A percentile compares a stretch with the other conserved stretches of the same genome.
Evolutionary conservation across 306 rosid species (phyloP).

Genomic region (Rosa persica): DNA sequence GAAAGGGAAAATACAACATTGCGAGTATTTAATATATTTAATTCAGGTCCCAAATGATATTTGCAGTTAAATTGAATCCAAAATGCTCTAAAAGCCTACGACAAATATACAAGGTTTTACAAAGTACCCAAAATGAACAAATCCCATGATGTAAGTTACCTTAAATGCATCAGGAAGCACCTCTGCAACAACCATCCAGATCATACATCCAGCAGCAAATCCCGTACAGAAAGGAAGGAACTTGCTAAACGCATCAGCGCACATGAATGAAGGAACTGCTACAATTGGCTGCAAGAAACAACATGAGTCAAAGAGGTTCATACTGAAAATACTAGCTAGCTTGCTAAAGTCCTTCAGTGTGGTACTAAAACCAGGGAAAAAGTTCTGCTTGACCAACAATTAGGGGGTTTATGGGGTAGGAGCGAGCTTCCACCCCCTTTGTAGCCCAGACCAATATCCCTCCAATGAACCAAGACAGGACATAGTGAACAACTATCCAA

Average conservation of each 20-base stretch:
- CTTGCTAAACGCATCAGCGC: slow-evolving; percentile 96
- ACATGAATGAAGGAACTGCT: slow-evolving; percentile 96
- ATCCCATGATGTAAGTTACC: slow-evolving; percentile 45
- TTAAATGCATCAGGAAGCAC: slow-evolving; percentile 99
- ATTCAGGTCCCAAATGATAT: not conserved
- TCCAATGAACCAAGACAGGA: not conserved
- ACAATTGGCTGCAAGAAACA: slow-evolving; percentile 83
- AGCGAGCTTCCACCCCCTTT: not conserved
- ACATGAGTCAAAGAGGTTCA: slow-evolving; percentile 15
- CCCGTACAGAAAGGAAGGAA: slow-evolving; percentile 97
- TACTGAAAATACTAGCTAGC: not conserved
- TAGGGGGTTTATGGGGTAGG: not conserved
- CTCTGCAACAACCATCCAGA: slow-evolving; percentile 99
- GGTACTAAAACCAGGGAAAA: not conserved
- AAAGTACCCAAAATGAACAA: slow-evolving; percentile 7
- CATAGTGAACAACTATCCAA: not conserved
- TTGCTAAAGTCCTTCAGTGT: not conserved
- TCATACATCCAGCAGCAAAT: slow-evolving; percentile 99
- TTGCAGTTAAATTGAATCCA: not conserved
- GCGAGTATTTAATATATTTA: not conserved
- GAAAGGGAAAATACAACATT: slow-evolving; percentile 18
- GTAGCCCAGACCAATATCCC: not conserved
- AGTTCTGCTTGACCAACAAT: not conserved
- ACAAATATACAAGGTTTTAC: not conserved
- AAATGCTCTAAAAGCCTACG: not conserved